Conservation (phyloP, 805 yeast species). For the Suhomyces pyralidae region DNA sequence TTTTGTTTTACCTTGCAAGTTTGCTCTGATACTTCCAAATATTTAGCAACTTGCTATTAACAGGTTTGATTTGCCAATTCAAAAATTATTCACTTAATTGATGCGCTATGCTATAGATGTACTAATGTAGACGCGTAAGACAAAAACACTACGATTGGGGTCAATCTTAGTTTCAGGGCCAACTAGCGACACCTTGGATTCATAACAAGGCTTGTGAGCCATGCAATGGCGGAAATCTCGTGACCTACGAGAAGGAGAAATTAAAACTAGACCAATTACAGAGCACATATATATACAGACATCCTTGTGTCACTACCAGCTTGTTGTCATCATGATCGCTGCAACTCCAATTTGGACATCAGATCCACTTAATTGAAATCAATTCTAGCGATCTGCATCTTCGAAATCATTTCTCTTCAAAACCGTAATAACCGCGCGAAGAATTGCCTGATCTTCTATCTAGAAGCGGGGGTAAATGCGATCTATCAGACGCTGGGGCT, state of each 20-base stretch:
- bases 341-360: neutral
- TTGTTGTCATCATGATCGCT: neutral
- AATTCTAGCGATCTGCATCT: neutral
- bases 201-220: neutral
- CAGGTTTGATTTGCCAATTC: neutral
- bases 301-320: neutral
- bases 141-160: neutral
- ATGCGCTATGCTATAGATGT: neutral
- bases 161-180: neutral
- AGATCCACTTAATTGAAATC: neutral
- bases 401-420: neutral
- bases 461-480: neutral
- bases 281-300: neutral
- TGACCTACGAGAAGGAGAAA: neutral
- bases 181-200: neutral
- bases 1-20: neutral
- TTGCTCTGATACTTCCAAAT: neutral
- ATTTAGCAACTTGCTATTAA: neutral
- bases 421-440: neutral
- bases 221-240: neutral
- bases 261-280: neutral
- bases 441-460: neutral
- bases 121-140: neutral
- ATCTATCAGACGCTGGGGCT: neutral
- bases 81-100: neutral